These are phyloP conservation scores for Lotus japonicus DNA, from an alignment of 306 rosid species.

Conservation along the genomic window DNA sequence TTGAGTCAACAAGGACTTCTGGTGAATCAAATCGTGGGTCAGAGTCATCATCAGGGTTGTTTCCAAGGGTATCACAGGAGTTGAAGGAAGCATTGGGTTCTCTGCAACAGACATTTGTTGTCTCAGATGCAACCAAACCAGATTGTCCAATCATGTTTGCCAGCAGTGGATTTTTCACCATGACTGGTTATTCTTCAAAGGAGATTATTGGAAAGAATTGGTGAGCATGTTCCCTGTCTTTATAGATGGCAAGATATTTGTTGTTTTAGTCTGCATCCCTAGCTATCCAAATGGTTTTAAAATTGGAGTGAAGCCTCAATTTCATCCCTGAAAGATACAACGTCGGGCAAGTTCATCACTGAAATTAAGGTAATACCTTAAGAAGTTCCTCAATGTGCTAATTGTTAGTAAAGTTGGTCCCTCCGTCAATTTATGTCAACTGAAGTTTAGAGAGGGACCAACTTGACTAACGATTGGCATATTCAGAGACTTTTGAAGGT, in stretches of 20 bases:
- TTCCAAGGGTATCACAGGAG: constrained; percentile 72
- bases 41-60: constrained; percentile 32
- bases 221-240: constrained; percentile 35
- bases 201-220: constrained; percentile 91
- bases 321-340: too few relatives aligned
- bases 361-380: too few relatives aligned
- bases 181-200: constrained; percentile 86
- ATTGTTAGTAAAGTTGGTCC: too few relatives aligned
- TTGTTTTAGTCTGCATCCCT: too few relatives aligned
- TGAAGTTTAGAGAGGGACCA: too few relatives aligned
- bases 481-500: too few relatives aligned
- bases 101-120: constrained; percentile 84
- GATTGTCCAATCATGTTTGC: constrained; percentile 89
- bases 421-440: too few relatives aligned
- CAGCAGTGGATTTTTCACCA: constrained; percentile 68
- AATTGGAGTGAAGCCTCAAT: too few relatives aligned
- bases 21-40: constrained; percentile 40
- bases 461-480: too few relatives aligned
- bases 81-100: constrained; percentile 66
- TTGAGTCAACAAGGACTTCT: constrained; percentile 43
- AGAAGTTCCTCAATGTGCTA: too few relatives aligned
- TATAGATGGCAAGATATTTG: not conserved
- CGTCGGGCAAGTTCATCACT: too few relatives aligned
- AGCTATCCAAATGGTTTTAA: too few relatives aligned
- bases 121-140: constrained; percentile 88